Base-by-base conservation (phyloP, 345 rosid species). In the Syzygium aromaticum region DNA sequence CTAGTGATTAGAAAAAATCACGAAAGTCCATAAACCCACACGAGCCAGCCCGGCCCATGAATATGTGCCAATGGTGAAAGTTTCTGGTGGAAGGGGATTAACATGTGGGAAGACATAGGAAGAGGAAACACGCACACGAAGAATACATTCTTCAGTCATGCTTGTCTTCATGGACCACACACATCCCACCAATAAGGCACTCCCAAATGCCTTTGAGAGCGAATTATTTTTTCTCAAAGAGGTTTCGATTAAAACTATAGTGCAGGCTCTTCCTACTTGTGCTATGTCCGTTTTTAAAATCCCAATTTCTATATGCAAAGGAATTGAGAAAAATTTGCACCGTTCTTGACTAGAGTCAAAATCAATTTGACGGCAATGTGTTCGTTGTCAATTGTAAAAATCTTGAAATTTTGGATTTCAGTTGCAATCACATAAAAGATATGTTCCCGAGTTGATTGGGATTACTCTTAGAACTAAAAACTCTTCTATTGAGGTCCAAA, bases 191-290 rank as follows among this genome's bases (percentile, higher is more conserved):
- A 43, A 43, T 43, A 5, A 1, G 46, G 46, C 46, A 43, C 40
- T 43, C 46, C 1, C 46, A 43, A 43, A 43, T 43, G 46, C 46
- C 46, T 43, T 43, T 6, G 46, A 43, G 46, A 43, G 46, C 6
- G 46, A 43, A 6, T 43, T 5, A 7, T 43, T 43, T 33, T 33
- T 43, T 43, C 5, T 43, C 7, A 43, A 59, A 12, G 67, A 59
- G n/a, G 27, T 59, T 59, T 8, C 10, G 16, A 30, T 12, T 27
- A 0, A 59, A 30, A 27, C 33, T 59, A 0, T 27, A 59, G 67
- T 25, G 67, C 16, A 59, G 17, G 67, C 67, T 5, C 67, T 59
- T 27, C 17, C 16, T 6, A 59, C 33, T 59, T 59, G 27, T 7
- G 17, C 33, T 59, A 16, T 7, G 0, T 59, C 17, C n/a, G 1